A percentile compares a stretch with the other conserved stretches of the same genome.
phyloP scores from a whole-genome alignment of 1,139 yeast genomes.

The Saccharomyces hybrid region DNA sequence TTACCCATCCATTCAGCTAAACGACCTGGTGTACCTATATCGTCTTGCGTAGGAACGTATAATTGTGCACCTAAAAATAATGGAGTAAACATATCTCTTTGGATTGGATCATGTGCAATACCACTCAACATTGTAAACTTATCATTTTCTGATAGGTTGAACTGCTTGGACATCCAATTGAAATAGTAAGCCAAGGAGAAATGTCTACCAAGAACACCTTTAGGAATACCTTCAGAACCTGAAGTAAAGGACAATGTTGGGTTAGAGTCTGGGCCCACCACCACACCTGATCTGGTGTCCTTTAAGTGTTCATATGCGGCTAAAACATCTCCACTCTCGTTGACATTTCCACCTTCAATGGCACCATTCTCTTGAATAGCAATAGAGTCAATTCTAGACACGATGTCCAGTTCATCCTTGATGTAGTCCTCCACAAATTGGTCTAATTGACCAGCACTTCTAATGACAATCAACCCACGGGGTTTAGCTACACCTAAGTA shows the following conservation, averaged over 20 bases:
- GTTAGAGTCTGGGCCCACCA: conserved; percentile 94
- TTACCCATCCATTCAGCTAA: conserved; percentile 95
- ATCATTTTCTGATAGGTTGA: conserved; percentile 69
- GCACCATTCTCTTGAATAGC: conserved; percentile 73
- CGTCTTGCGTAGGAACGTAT: conserved; percentile 91
- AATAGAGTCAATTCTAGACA: conserved; percentile 68
- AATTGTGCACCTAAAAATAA: conserved; percentile 89
- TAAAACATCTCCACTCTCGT: conserved; percentile 42
- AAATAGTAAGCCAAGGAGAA: conserved; percentile 93
- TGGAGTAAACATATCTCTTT: conserved; percentile 98
- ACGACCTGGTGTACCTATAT: conserved; percentile 96
- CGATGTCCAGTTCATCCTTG: conserved; percentile 57
- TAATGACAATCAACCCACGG: conserved; percentile 76
- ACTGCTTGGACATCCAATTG: conserved; percentile 94
- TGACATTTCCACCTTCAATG: conserved; percentile 49
- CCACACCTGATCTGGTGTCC: conserved; percentile 68
- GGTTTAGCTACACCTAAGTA: conserved; percentile 92
- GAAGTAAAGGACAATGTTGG: conserved; percentile 95
- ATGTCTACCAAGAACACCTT: conserved; percentile 97
- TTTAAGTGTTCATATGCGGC: conserved; percentile 39
- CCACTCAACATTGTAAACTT: conserved; percentile 96
- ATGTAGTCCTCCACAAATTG: conserved; percentile 72
- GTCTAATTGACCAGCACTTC: conserved; percentile 80
- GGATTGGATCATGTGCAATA: conserved; percentile 98
- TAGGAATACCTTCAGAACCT: conserved; percentile 97